phyloP scores from a whole-genome alignment of 2,329 filamentous ascomycete species.

The Triangularia verruculosa region DNA sequence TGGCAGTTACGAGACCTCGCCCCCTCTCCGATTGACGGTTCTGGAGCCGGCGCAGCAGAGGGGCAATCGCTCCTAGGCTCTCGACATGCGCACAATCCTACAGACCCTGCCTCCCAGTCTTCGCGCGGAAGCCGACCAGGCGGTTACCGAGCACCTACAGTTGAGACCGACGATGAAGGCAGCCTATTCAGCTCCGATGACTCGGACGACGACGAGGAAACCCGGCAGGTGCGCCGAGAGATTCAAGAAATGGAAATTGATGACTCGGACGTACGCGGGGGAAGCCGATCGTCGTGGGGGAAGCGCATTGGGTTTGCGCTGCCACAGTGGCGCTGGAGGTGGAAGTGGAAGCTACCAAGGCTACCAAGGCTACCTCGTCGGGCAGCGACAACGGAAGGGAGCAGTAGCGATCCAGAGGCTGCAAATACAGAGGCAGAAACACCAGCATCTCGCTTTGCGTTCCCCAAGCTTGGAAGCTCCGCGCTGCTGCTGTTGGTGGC shows the following conservation, averaged over 20 bases:
- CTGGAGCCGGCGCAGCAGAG: conserved; percentile 69
- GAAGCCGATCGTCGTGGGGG: conserved; percentile 46
- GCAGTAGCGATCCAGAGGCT: conserved; percentile 25
- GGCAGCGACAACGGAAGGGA: conserved; percentile 30
- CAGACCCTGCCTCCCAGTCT: conserved; percentile 26
- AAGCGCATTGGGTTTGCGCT: conserved; percentile 55
- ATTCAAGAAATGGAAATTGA: conserved; percentile 88
- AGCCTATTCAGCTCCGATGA: conserved; percentile 46
- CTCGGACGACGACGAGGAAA: conserved; percentile 45
- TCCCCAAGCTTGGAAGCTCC: conserved; percentile 41
- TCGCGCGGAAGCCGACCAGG: conserved; percentile 40
- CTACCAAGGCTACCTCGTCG: conserved; percentile 49
- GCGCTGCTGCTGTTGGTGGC: conserved; percentile 58
- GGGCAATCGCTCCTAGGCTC: conserved; percentile 70
- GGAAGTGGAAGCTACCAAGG: conserved; percentile 53
- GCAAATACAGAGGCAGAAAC: conserved; percentile 12
- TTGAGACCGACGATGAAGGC: conserved; percentile 69
- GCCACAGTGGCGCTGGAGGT: conserved; percentile 54
- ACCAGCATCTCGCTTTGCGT: conserved; percentile 22
- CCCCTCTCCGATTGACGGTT: conserved; percentile 56
- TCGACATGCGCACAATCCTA: conserved; percentile 40
- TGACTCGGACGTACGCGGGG: conserved; percentile 53
- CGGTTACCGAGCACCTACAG: conserved; percentile 76
- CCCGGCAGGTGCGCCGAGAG: conserved; percentile 69
- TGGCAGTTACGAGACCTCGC: conserved; percentile 44